Evolutionary conservation across 345 rosid species (phyloP), one percentile per base, ranked within the genome.

Genomic region (Hibiscus tridactylites): DNA sequence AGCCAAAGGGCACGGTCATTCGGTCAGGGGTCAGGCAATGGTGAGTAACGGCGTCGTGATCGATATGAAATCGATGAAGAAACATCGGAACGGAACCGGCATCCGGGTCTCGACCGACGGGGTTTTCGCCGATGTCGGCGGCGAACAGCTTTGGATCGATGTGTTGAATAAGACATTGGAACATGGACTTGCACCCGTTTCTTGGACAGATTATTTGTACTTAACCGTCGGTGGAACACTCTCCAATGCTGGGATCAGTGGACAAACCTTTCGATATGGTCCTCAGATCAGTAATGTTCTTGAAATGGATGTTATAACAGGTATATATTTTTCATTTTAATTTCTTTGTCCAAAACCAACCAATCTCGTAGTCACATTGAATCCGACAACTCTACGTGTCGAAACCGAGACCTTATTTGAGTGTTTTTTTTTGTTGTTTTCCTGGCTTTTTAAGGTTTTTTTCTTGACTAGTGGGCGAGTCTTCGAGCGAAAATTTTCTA

Each of bases 161-260:
- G 98, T 92, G 75, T 29, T 95, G 47, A 70, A 77, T 46, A 83
- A 74, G 26, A 74, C 91, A 3, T n/a, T 79, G 59, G 60, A 72
- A 61, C 80, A 74, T 68, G 98, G 97, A 42, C 78, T 90, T 60
- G 80, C 97, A 47, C 97, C 99, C 33, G 81, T 79, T 52, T 81
- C 97, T 13, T 95, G 91, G 90, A 89, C 99, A 2, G 99, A 95
- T 71, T 95, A 90, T 64, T 74, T 95, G 85, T 83, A 92, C 79
- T 85, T 95, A 13, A 92, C 85, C 29, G 93, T 92, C 1, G 99
- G 98, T 2, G 99, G 99, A 28, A 95, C 99, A 2, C 93, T 95
- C 50, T 90, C 97, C 8, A 92, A 95, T 56, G 97, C 90, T 11
- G 99, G 99, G 62, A 95, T 95, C 16, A 82, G 99, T 15, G 99